Base-by-base conservation (phyloP, 352 stramenopile species). In the Phytophthora fragariae region DNA sequence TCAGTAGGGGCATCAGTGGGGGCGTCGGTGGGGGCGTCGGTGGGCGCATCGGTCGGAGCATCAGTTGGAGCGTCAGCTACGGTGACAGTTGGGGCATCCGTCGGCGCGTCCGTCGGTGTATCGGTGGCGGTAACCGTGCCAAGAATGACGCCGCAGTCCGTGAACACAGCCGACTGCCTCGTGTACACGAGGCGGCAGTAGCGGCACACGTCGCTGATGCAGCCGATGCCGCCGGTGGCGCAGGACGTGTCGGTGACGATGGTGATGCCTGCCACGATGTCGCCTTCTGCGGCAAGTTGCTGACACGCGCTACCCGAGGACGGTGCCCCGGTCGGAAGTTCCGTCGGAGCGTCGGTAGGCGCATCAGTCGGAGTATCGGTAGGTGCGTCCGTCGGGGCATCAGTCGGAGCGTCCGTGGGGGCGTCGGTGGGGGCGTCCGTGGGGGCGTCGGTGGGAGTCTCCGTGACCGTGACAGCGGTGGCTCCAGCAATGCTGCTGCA, bases 121-220 rank as follows among this genome's bases (percentile, higher is more conserved):
- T 47, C 37, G 14, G 53, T 60, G 7, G 47, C 53, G 9, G 19
- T 14, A 35, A 46, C 41, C 39, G 58, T 46, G 8, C 35, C 60
- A 1, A 24, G 44, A 56, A 80, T 63, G 11, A 6, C 60, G 35
- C 55, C 44, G 39, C 77, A 83, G 62, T 79, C 62, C 5, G 50
- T 68, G 44, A 80, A 75, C 27, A 72, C 53, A 7, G 61, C 62
- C 11, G 77, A 84, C 31, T 76, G 55, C 6, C 39, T 15, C 5
- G 74, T 81, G 15, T 71, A 68, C 44, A 62, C 49, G 41, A 69
- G 12, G 58, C 75, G 77, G 68, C 77, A 84, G 64, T 64, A 84
- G 15, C 77, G 77, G 39, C 77, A 84, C 15, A 69, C 66, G 8
- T 66, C 58, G 53, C 53, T 70, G 27, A 79, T 68, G 46, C 77